These are phyloP conservation scores for Aspergillus sp. DNA, from an alignment of 2,329 filamentous ascomycete species.

Conservation along the genomic window DNA sequence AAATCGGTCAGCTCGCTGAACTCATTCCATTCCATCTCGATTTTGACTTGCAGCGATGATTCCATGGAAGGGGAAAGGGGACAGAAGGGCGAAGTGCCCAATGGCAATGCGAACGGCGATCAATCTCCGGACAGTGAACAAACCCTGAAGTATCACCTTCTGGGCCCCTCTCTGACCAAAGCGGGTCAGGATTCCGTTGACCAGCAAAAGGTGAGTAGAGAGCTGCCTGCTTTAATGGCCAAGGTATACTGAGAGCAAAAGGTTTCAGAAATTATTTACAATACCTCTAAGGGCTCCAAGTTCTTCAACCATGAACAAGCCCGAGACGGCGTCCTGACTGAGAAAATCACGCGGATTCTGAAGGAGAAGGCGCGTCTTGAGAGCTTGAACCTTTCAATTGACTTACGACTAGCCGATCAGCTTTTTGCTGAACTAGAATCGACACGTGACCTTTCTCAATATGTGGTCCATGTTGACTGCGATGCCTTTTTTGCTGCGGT, in stretches of 20 bases:
- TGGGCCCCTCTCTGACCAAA: slow-evolving; percentile 90
- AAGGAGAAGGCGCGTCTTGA: slow-evolving; percentile 74
- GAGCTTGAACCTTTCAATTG: slow-evolving; percentile 68
- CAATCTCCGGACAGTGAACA: slow-evolving; percentile 41
- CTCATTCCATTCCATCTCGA: too few species aligned
- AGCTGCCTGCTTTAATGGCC: background rate
- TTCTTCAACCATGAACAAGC: slow-evolving; percentile 90
- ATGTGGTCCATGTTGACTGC: slow-evolving; percentile 89
- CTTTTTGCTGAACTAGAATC: slow-evolving; percentile 77
- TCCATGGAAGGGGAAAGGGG: slow-evolving; percentile 21
- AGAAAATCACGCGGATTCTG: slow-evolving; percentile 80
- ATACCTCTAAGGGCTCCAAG: slow-evolving; percentile 93
- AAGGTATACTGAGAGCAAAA: slow-evolving; percentile 29
- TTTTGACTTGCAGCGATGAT: slow-evolving; percentile 12
- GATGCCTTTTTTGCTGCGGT: slow-evolving; percentile 98
- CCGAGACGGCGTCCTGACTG: slow-evolving; percentile 77
- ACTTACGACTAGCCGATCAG: slow-evolving; percentile 75
- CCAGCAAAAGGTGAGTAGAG: slow-evolving; percentile 67
- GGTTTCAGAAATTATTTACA: slow-evolving; percentile 96
- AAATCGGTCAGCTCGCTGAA: slow-evolving; percentile 5
- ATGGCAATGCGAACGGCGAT: slow-evolving; percentile 1
- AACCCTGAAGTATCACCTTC: slow-evolving; percentile 82
- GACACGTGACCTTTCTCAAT: slow-evolving; percentile 76
- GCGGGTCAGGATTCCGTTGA: slow-evolving; percentile 92
- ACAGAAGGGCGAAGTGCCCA: slow-evolving; percentile 18